These are phyloP conservation scores for Globisporangium mamillatum DNA, from an alignment of 352 stramenopile species.

Conservation along the genomic window DNA sequence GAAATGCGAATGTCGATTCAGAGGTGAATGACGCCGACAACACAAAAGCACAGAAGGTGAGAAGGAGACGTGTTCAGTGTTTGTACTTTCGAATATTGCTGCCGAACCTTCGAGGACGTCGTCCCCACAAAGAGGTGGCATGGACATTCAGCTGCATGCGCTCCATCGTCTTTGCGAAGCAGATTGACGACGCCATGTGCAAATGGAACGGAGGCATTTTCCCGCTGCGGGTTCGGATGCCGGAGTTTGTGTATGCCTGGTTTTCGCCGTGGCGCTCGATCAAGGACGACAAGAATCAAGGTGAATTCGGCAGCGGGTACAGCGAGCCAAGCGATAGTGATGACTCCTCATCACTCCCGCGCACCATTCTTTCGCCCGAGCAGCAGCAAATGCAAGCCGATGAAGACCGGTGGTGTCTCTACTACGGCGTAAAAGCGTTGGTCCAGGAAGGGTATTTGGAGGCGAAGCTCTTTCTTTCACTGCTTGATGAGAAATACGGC, in stretches of 20 bases:
- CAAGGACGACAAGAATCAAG: slow-evolving; percentile 54
- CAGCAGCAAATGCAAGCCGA: slow-evolving; percentile 65
- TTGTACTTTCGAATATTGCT: slow-evolving; percentile 90
- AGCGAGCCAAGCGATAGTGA: neutral
- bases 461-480: slow-evolving; percentile 88
- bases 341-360: neutral
- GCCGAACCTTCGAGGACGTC: slow-evolving; percentile 82
- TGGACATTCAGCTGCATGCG: slow-evolving; percentile 91
- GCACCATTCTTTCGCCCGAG: slow-evolving; percentile 23
- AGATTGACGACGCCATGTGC: slow-evolving; percentile 77
- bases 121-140: slow-evolving; percentile 65
- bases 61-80: slow-evolving; percentile 70
- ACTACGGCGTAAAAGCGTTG: slow-evolving; percentile 89
- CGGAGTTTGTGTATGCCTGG: slow-evolving; percentile 93
- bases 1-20: neutral
- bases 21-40: neutral
- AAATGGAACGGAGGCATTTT: slow-evolving; percentile 42
- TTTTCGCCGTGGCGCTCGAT: slow-evolving; percentile 76
- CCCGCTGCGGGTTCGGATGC: slow-evolving; percentile 79
- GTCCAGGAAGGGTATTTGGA: slow-evolving; percentile 87
- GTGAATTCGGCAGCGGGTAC: slow-evolving; percentile 23
- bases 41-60: slow-evolving; percentile 14
- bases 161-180: slow-evolving; percentile 88
- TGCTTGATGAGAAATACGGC: slow-evolving; percentile 92
- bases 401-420: slow-evolving; percentile 91